Conservation (phyloP, 768 basidiomycete species). For the Tylopilus sp. region DNA sequence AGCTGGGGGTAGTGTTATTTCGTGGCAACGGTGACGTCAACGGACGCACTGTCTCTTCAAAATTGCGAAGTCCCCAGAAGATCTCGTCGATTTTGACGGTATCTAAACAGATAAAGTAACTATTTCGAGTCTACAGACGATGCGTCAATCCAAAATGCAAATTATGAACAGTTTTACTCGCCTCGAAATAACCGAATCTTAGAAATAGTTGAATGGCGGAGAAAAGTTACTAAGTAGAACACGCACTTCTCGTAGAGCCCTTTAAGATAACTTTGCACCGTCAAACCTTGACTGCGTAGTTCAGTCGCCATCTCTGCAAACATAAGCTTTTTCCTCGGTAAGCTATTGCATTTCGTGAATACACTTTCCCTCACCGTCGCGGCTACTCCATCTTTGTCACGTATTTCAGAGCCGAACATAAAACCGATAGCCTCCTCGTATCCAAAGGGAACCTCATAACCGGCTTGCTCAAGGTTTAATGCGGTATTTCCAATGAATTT, state of each 20-base stretch:
- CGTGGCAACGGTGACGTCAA: neutral
- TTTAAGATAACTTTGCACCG: conserved; percentile 55
- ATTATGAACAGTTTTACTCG: conserved; percentile 19
- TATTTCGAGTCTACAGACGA: conserved; percentile 65
- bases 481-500: conserved; percentile 89
- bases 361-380: conserved; percentile 53
- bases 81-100: conserved; percentile 63
- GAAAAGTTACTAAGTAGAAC: neutral
- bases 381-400: conserved; percentile 87
- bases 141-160: neutral
- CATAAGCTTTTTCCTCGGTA: conserved; percentile 41
- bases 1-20: conserved; percentile 11
- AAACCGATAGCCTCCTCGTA: conserved; percentile 94
- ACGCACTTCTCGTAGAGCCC: conserved; percentile 57
- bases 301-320: conserved; percentile 66
- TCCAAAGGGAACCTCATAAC: conserved; percentile 74
- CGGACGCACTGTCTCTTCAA: conserved; percentile 37
- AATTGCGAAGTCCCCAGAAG: conserved; percentile 63
- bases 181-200: conserved; percentile 81
- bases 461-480: conserved; percentile 56
- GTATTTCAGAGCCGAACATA: conserved; percentile 76
- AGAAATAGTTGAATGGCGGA: conserved; percentile 1
- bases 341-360: neutral
- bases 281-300: conserved; percentile 49
- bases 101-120: conserved; percentile 76